Percentiles rank a stretch among this genome's conserved stretches.
These are phyloP conservation scores for Musa beccarii DNA, from an alignment of 176 grass and related monocot species.

Conservation along the genomic window DNA sequence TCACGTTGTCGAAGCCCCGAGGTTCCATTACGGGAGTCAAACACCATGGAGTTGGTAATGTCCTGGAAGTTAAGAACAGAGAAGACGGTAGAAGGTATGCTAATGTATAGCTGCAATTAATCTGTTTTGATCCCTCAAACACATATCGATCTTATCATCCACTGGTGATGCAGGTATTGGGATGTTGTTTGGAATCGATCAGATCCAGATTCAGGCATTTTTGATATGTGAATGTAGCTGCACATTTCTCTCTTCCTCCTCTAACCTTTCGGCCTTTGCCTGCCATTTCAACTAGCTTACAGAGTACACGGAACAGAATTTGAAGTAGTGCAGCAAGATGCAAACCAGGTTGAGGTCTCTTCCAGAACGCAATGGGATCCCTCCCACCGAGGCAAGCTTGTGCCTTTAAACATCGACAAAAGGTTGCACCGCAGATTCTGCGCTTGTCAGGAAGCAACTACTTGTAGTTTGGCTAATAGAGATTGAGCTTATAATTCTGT, in stretches of 20 bases:
- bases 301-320: conserved; percentile 51
- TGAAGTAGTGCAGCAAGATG: conserved; percentile 24
- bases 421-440: conserved; percentile 19
- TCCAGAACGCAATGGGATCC: conserved; percentile 50
- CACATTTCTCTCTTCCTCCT: background rate
- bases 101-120: conserved; percentile 12
- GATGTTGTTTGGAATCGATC: conserved; percentile 41
- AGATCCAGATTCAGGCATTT: conserved; percentile 15
- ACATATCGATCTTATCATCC: too few relatives aligned
- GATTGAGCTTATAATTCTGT: background rate
- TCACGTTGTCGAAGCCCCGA: conserved; percentile 66
- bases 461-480: background rate
- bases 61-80: too few relatives aligned
- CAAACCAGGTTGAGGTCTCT: conserved; percentile 58
- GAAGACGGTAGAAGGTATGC: too few relatives aligned
- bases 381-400: conserved; percentile 14
- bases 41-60: too few relatives aligned
- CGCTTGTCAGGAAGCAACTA: background rate
- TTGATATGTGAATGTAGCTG: conserved; percentile 31
- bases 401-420: conserved; percentile 42
- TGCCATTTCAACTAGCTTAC: background rate
- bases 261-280: background rate
- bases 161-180: conserved; percentile 42
- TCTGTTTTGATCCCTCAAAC: too few relatives aligned
- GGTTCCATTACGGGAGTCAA: conserved; percentile 53